phyloP scores from a whole-genome alignment of 129 eudicot species.

The Helianthus annuus region HanXRQr2.0-SUNRISE NC_035442.2:19463669-19464168 shows the following conservation, averaged over 20 bases:
- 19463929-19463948: too few species aligned
- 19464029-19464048: conserved; percentile 17
- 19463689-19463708: neutral
- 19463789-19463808: conserved; percentile 65
- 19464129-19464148: too few species aligned
- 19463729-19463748: conserved; percentile 21
- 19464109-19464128: neutral
- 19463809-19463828: conserved; percentile 82
- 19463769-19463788: conserved; percentile 59
- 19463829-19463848: conserved; percentile 83
- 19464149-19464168: too few species aligned
- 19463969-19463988: neutral
- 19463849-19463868: conserved; percentile 78
- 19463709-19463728: neutral
- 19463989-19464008: too few species aligned
- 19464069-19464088: conserved; percentile 13
- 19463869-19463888: conserved; percentile 61
- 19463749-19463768: conserved; percentile 30
- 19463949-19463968: too few species aligned
- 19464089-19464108: conserved; percentile 17
- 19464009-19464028: conserved; percentile 9
- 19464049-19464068: conserved; percentile 23
- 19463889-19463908: conserved; percentile 31
- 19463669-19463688: conserved; percentile 6
- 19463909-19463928: conserved; percentile 26